Percentiles rank a stretch among this genome's conserved stretches.
Conservation (phyloP, 2,329 filamentous ascomycete genomes). For the Bimuria novae-zelandiae region DNA sequence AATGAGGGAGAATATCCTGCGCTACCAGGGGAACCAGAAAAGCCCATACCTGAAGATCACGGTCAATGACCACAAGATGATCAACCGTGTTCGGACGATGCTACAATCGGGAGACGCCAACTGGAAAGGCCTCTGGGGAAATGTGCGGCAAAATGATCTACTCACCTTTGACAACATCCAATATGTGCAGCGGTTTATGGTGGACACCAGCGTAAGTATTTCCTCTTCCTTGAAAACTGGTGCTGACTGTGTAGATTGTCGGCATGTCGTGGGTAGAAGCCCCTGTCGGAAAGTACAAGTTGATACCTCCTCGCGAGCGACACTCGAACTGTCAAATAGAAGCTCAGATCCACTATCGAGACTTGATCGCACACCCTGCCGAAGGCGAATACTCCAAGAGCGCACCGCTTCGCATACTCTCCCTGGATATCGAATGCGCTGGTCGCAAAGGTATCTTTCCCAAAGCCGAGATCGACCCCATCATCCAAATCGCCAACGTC, state of each 20-base stretch:
- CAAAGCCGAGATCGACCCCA: constrained; percentile 86
- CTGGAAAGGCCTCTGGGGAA: constrained; percentile 85
- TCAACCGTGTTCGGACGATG: constrained; percentile 72
- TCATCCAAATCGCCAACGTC: constrained; percentile 97
- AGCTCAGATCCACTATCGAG: constrained; percentile 78
- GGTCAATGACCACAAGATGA: constrained; percentile 84
- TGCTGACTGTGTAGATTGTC: constrained; percentile 61
- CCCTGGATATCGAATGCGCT: constrained; percentile 98
- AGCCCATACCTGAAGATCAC: constrained; percentile 93
- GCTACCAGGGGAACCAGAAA: constrained; percentile 90
- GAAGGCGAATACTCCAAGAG: constrained; percentile 98
- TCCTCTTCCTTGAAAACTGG: background rate
- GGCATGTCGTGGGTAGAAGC: constrained; percentile 99
- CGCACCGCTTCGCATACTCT: constrained; percentile 88
- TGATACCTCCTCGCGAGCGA: constrained; percentile 67
- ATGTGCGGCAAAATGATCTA: constrained; percentile 62
- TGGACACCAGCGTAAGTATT: constrained; percentile 76
- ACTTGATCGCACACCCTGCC: constrained; percentile 84
- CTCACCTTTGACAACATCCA: constrained; percentile 95
- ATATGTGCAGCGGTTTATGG: constrained; percentile 96
- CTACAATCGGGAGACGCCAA: constrained; percentile 81
- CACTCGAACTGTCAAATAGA: constrained; percentile 98
- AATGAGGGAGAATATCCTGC: constrained; percentile 88
- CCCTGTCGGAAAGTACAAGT: constrained; percentile 71
- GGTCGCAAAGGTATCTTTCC: constrained; percentile 97